Evolutionary conservation across 345 rosid genomes (phyloP).

Genomic region (Melaleuca alternifolia): DNA sequence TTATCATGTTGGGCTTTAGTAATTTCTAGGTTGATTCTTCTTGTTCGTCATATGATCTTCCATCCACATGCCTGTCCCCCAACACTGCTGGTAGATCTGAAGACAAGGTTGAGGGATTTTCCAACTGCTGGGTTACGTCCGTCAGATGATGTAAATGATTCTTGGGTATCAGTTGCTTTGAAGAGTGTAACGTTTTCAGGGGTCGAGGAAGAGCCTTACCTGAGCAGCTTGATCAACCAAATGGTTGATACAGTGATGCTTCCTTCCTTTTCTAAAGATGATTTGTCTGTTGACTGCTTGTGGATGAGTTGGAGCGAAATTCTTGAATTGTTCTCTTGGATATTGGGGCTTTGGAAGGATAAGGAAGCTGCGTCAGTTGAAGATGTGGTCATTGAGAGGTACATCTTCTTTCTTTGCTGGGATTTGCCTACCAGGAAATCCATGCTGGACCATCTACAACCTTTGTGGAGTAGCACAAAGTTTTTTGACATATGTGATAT

Average conservation of each 20-base stretch:
- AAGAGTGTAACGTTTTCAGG: constrained; percentile 40
- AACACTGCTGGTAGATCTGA: constrained; percentile 51
- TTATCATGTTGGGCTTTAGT: constrained; percentile 83
- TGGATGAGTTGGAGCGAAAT: constrained; percentile 46
- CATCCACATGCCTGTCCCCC: constrained; percentile 64
- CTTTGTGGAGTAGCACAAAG: constrained; percentile 23
- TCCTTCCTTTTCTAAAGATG: constrained; percentile 43
- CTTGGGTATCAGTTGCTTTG: constrained; percentile 53
- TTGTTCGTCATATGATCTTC: constrained; percentile 75
- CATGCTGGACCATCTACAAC: constrained; percentile 23
- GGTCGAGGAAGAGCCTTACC: constrained; percentile 48
- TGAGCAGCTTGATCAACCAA: constrained; percentile 45
- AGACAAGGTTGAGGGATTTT: constrained; percentile 72
- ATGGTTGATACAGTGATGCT: constrained; percentile 53
- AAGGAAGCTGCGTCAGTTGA: constrained; percentile 52
- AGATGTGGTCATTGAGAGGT: constrained; percentile 88
- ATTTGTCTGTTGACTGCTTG: constrained; percentile 32
- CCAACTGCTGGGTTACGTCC: constrained; percentile 29
- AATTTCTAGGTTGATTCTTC: constrained; percentile 74
- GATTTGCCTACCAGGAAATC: constrained; percentile 45
- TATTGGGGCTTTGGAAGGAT: constrained; percentile 78
- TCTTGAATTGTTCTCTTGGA: constrained; percentile 38
- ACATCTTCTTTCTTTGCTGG: constrained; percentile 70
- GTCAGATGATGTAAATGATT: constrained; percentile 33
- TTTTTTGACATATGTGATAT: constrained; percentile 35